phyloP scores from a whole-genome alignment of 306 rosid species.

The Prunus dulcis region DNA sequence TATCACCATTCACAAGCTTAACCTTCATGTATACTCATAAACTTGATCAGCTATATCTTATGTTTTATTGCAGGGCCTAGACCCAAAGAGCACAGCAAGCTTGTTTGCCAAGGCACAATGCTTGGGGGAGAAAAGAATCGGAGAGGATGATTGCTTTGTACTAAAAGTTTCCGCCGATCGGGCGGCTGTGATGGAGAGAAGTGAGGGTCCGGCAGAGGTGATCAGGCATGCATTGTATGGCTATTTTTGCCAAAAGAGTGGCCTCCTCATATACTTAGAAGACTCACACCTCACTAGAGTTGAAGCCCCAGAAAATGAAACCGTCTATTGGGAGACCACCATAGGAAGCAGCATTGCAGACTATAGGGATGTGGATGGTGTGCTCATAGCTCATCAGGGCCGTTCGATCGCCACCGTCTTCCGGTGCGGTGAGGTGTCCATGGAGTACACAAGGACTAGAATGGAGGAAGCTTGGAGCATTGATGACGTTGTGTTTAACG shows the following conservation, averaged over 20 bases:
- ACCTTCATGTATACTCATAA: not conserved
- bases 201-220: constrained; percentile 88
- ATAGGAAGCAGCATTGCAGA: constrained; percentile 90
- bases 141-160: constrained; percentile 78
- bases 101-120: constrained; percentile 89
- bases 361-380: constrained; percentile 72
- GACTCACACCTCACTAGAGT: constrained; percentile 93
- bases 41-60: not conserved
- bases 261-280: constrained; percentile 83
- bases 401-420: constrained; percentile 87
- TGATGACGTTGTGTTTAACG: constrained; percentile 88
- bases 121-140: constrained; percentile 79
- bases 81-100: constrained; percentile 87
- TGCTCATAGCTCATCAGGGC: constrained; percentile 82
- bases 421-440: constrained; percentile 71
- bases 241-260: constrained; percentile 91
- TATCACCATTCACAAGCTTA: no score
- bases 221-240: constrained; percentile 85
- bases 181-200: constrained; percentile 76
- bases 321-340: constrained; percentile 92
- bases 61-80: constrained; percentile 58
- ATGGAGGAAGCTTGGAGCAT: constrained; percentile 95
- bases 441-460: constrained; percentile 75
- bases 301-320: constrained; percentile 47
- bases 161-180: constrained; percentile 75